Conservation (phyloP, 139 green algal genomes). For the Auxenochlorella pyrenoidosa region DNA sequence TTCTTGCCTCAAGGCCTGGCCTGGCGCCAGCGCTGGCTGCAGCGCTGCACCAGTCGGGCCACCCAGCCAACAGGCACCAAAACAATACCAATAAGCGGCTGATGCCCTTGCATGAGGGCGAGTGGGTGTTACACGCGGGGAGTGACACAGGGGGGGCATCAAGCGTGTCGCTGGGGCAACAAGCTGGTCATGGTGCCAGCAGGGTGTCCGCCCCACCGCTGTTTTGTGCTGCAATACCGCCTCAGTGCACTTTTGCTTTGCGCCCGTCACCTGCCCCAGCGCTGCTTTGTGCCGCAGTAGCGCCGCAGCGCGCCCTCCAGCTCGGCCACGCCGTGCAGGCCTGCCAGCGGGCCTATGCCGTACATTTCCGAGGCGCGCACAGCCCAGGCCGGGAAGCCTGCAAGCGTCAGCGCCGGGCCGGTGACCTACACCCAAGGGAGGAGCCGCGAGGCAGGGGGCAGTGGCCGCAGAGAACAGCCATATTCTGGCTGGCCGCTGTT, state of each 20-base stretch:
- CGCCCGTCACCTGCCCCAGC: slow-evolving; percentile 5
- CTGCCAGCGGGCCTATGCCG: slow-evolving; percentile 37
- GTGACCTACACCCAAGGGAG: slow-evolving; percentile 33
- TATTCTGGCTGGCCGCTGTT: too few species aligned
- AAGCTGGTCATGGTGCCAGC: too few species aligned
- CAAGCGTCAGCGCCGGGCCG: slow-evolving; percentile 42
- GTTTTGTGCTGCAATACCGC: slow-evolving; percentile 30
- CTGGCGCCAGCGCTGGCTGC: too few species aligned
- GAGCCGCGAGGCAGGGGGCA: background rate
- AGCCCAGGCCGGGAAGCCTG: slow-evolving; percentile 57
- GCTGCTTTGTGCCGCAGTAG: slow-evolving; percentile 42
- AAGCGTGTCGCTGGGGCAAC: too few species aligned
- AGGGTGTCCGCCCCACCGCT: slow-evolving; percentile 11
- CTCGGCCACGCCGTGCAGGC: background rate
- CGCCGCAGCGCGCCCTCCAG: slow-evolving; percentile 35
- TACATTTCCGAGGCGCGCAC: slow-evolving; percentile 52
- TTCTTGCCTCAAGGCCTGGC: too few species aligned
- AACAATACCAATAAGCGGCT: too few species aligned
- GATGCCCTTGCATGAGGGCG: too few species aligned
- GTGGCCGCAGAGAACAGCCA: background rate
- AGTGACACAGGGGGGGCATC: too few species aligned
- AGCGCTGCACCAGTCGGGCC: too few species aligned
- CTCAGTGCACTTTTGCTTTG: too few species aligned
- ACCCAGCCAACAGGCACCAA: too few species aligned
- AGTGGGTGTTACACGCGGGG: too few species aligned